Base-by-base conservation (phyloP, 2,329 filamentous ascomycete species). In the Xylaria sp. region DNA sequence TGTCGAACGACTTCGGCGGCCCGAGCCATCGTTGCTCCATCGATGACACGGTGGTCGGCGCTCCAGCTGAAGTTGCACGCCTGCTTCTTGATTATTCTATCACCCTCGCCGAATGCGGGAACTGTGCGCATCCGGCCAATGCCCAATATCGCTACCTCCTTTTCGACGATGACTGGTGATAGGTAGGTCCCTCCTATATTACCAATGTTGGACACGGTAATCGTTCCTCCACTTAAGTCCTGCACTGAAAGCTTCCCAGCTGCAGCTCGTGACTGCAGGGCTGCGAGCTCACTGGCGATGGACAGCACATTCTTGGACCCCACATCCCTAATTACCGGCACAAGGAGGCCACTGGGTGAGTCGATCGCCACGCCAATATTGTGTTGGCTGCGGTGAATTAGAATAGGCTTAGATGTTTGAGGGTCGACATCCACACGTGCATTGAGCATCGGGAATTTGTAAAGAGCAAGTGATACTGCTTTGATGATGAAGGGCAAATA, bases 351-450 rank as follows among this genome's bases (percentile, higher is more conserved):
- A 6, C 86, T 85, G 0, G 95, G 93, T 0, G 95, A 97, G 80
- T 99, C 96, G 87, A 99, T 96, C 65, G 96, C 96, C 39, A 99
- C 86, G 69, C 96, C 96, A 69, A 99, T 95, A 81, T 99, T 97
- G 85, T 99, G 96, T 76, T 92, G 90, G 61, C 89, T 88, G 65
- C 94, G 92, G 83, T 93, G 89, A 64, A 94, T 83, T 3, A 99
- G 85, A 39, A 87, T 86, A 0, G 95, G 94, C 76, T 93, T 95
- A 62, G 83, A 82, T 7, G 85, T 83, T 67, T 80, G 78, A 19
- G 81, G 69, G 66, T 85, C 83, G 50, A 83, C 69, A 74, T 98
- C 93, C 27, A 99, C 88, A 67, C 93, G 89, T 3, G 94, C 89
- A 78, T 99, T 99, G 69, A 99, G 89, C 45, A 96, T 85, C 0